Evolutionary conservation across 2,329 filamentous ascomycete species (phyloP).

Genomic region (Macrophomina tecta): DNA sequence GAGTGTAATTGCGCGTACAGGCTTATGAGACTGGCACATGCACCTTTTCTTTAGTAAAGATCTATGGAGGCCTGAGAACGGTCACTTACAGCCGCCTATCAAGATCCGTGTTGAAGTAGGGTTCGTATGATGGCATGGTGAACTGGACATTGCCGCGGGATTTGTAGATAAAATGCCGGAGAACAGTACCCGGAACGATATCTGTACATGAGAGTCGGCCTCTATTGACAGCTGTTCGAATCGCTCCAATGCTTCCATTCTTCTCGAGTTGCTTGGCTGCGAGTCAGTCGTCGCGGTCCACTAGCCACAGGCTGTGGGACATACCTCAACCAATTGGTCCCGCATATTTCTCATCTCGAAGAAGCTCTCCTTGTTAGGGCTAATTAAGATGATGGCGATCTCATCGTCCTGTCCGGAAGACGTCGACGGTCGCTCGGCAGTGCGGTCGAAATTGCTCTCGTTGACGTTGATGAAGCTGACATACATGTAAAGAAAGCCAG

Average conservation of each 20-base stretch:
- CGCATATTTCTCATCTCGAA: conserved; percentile 81
- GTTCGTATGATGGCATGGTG: conserved; percentile 81
- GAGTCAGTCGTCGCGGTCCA: conserved; percentile 31
- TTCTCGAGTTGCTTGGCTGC: conserved; percentile 69
- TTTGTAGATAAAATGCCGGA: conserved; percentile 96
- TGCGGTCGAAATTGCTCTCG: conserved; percentile 51
- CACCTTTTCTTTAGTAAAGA: too few relatives aligned
- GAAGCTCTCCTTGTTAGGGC: conserved; percentile 90
- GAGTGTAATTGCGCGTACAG: conserved; percentile 86
- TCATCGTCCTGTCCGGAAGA: conserved; percentile 63
- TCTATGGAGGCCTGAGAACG: neutral
- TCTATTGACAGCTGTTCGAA: conserved; percentile 71
- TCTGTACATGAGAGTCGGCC: conserved; percentile 76
- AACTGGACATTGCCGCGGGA: conserved; percentile 95
- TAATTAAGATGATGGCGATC: conserved; percentile 92
- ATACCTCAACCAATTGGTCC: conserved; percentile 63
- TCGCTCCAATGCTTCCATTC: conserved; percentile 75
- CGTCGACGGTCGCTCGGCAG: conserved; percentile 47
- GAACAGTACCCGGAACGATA: conserved; percentile 77
- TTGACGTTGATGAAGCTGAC: conserved; percentile 86
- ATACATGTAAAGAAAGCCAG: conserved; percentile 98
- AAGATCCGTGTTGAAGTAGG: conserved; percentile 67
- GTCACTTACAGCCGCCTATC: conserved; percentile 64
- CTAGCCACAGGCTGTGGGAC: conserved; percentile 29
- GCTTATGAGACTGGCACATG: conserved; percentile 67